A percentile compares a stretch with the other conserved stretches of the same genome.
Evolutionary conservation across 2,329 filamentous ascomycete genomes (phyloP).

Genomic region (Eurotiales sp.): DNA sequence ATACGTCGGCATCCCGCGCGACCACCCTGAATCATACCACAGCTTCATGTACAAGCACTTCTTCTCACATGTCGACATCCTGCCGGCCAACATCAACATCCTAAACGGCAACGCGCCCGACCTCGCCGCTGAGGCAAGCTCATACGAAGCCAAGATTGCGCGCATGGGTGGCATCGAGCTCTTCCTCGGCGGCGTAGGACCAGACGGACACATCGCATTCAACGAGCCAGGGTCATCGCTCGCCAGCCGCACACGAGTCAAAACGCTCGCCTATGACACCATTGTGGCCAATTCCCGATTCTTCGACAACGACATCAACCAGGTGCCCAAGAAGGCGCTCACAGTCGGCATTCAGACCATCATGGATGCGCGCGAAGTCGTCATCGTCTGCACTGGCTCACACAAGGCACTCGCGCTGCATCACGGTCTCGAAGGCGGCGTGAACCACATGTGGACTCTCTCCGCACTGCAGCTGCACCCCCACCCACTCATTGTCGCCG

Average conservation of each 20-base stretch:
- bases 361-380: slow-evolving; percentile 74
- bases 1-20: slow-evolving; percentile 77
- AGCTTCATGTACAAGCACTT: slow-evolving; percentile 93
- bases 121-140: slow-evolving; percentile 70
- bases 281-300: slow-evolving; percentile 82
- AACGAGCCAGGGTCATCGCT: slow-evolving; percentile 83
- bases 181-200: slow-evolving; percentile 79
- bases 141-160: slow-evolving; percentile 75
- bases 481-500: slow-evolving; percentile 76
- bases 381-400: slow-evolving; percentile 76
- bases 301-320: slow-evolving; percentile 69
- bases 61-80: slow-evolving; percentile 80
- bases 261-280: slow-evolving; percentile 83
- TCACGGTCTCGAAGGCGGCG: slow-evolving; percentile 73
- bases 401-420: slow-evolving; percentile 78
- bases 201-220: slow-evolving; percentile 86
- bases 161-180: slow-evolving; percentile 74
- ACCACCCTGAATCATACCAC: slow-evolving; percentile 83
- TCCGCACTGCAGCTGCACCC: slow-evolving; percentile 76
- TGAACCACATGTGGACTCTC: slow-evolving; percentile 90
- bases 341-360: slow-evolving; percentile 83
- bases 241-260: slow-evolving; percentile 73
- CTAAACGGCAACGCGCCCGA: slow-evolving; percentile 75
- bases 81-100: slow-evolving; percentile 78
- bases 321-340: slow-evolving; percentile 76